phyloP scores from a whole-genome alignment of 768 basidiomycete species.

The Coprinellus aureogranulatus region DNA sequence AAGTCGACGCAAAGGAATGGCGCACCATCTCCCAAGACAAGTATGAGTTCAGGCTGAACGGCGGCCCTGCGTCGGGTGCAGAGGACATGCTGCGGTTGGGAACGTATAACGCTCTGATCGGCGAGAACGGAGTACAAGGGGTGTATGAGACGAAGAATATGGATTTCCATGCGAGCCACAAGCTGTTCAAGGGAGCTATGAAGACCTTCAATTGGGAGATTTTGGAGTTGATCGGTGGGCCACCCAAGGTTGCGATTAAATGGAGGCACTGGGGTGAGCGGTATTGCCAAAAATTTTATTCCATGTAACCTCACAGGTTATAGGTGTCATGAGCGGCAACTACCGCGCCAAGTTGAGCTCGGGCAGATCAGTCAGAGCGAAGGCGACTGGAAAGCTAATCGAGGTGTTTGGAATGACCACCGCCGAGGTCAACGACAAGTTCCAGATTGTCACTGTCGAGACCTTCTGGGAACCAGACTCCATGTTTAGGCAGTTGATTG shows the following conservation, averaged over 20 bases:
- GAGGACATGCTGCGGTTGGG: slow-evolving; percentile 11
- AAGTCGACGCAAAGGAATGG: slow-evolving; percentile 10
- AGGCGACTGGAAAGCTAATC: slow-evolving; percentile 11
- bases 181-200: slow-evolving; percentile 14
- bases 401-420: slow-evolving; percentile 14
- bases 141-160: slow-evolving; percentile 11
- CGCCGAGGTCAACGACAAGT: slow-evolving; percentile 13
- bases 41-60: slow-evolving; percentile 12
- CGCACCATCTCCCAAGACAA: slow-evolving; percentile 13
- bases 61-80: slow-evolving; percentile 6
- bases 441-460: slow-evolving; percentile 10
- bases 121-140: slow-evolving; percentile 7
- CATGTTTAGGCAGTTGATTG: slow-evolving; percentile 11
- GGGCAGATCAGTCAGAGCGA: slow-evolving; percentile 11
- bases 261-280: slow-evolving; percentile 15
- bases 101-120: slow-evolving; percentile 11
- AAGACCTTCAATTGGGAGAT: slow-evolving; percentile 14
- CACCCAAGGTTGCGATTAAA: slow-evolving; percentile 13
- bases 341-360: slow-evolving; percentile 13
- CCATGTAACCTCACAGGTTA: too few relatives aligned
- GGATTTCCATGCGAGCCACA: slow-evolving; percentile 12
- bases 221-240: slow-evolving; percentile 9
- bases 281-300: too few relatives aligned
- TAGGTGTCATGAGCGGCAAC: slow-evolving; percentile 13
- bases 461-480: slow-evolving; percentile 15